Evolutionary conservation across 2,329 filamentous ascomycete genomes (phyloP), one percentile per base, ranked within the genome.

Genomic region (Teratosphaeria viscida): DNA sequence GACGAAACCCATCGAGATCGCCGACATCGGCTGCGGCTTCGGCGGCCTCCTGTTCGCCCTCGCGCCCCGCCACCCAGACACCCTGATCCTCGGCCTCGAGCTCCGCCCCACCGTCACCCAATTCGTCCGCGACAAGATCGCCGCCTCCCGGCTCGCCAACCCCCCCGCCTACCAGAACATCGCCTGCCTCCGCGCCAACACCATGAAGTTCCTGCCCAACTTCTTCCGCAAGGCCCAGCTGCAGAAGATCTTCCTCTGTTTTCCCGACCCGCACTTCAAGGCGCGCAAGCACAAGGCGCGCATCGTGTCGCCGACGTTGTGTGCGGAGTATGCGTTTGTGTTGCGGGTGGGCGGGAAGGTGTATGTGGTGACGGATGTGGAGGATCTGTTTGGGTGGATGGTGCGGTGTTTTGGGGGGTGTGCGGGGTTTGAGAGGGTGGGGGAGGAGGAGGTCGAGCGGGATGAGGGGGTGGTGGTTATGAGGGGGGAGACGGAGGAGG

Each of bases 141-240:
- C 23, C 2, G 23, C 23, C 23, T 23, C 23, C 2, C 23, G 23
- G 2, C 23, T 2, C 23, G 23, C 23, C 23, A 23, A 2, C 23
- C 23, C 23, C 23, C 1, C 23, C 23, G 23, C 78, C 54, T 97
- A 90, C 73, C 87, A 95, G 71, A 99, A 99, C 73, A 87, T 92
- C 58, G 86, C 88, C 37, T 95, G 90, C 71, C 79, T 99, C 55
- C 87, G 94, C 63, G 89, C 90, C 65, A 99, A 99, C 77, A 90
- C 90, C 5, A 99, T 99, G 94, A 99, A 99, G 74, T 99, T 97
- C 75, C 79, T 99, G n/a, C 92, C 95, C 63, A 97, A 99, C 72
- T 96, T 96, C 80, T 97, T 99, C 79, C 78, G 76, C 58, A 88
- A 86, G 69, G 80, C 77, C 14, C 92, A 96, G 72, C 83, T 99